Percentiles rank a stretch among this genome's conserved stretches.
Evolutionary conservation across 352 stramenopile genomes (phyloP).

Genomic region (Globisporangium orthogonon): DNA sequence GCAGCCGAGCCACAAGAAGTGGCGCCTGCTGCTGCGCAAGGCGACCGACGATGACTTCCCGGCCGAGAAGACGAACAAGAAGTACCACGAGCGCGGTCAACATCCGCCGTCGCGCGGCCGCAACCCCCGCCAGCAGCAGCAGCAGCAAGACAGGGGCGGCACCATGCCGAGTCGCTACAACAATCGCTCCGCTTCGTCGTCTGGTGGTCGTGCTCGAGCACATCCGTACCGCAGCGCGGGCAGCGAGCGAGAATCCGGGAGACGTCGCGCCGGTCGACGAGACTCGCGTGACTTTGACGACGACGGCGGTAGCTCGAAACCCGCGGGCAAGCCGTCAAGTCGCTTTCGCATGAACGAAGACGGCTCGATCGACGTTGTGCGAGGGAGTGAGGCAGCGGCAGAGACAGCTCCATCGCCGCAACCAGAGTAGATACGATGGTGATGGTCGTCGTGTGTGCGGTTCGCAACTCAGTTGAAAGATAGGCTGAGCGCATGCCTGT

Average conservation of each 20-base stretch:
- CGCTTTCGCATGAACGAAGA: slow-evolving; percentile 56
- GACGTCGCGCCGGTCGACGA: slow-evolving; percentile 6
- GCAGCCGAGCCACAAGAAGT: slow-evolving; percentile 50
- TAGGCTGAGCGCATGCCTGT: neutral
- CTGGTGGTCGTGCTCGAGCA: slow-evolving; percentile 20
- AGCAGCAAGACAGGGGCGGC: slow-evolving; percentile 18
- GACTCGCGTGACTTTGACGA: slow-evolving; percentile 12
- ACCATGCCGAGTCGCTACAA: slow-evolving; percentile 26
- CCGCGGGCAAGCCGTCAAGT: slow-evolving; percentile 38
- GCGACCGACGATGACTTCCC: slow-evolving; percentile 77
- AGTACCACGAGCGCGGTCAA: slow-evolving; percentile 54
- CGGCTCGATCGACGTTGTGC: slow-evolving; percentile 58
- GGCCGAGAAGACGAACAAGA: slow-evolving; percentile 64
- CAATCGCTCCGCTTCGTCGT: slow-evolving; percentile 1
- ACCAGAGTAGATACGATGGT: no score
- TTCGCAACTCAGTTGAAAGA: neutral
- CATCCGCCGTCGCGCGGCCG: slow-evolving; percentile 15
- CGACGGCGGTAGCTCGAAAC: slow-evolving; percentile 2
- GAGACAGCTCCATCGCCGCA: no score
- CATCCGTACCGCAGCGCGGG: slow-evolving; percentile 36
- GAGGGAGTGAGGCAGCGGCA: slow-evolving; percentile 3
- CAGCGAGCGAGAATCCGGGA: slow-evolving; percentile 11
- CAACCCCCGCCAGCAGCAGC: slow-evolving; percentile 5
- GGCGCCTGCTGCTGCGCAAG: slow-evolving; percentile 62
- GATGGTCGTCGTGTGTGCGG: no score